Conservation (phyloP, 345 rosid species). For the Lagerstroemia speciosa region DNA sequence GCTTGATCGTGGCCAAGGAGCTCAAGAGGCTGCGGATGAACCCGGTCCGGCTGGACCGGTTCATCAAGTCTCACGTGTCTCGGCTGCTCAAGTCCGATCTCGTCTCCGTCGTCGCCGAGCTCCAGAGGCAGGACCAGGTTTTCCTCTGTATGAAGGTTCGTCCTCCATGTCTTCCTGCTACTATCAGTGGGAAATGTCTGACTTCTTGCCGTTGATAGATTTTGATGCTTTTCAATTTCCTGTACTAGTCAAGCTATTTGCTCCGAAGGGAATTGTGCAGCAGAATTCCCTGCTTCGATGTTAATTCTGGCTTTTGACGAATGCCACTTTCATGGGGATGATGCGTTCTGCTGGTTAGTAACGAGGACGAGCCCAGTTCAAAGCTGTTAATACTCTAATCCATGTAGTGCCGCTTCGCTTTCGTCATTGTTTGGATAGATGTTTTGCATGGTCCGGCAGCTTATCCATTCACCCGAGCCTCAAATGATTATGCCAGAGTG, state of each 20-base stretch:
- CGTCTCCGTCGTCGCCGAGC: slow-evolving; percentile 71
- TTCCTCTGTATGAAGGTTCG: slow-evolving; percentile 85
- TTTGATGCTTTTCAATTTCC: neutral
- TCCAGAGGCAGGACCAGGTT: slow-evolving; percentile 85
- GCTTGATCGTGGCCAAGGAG: slow-evolving; percentile 69
- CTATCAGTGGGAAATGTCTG: neutral
- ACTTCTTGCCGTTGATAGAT: neutral
- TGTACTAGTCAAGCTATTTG: neutral
- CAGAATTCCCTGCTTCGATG: neutral
- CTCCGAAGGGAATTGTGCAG: neutral
- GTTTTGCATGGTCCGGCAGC: neutral
- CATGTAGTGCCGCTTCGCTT: neutral
- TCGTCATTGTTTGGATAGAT: neutral
- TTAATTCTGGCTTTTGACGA: neutral
- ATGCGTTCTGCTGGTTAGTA: neutral
- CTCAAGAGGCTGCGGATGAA: slow-evolving; percentile 64
- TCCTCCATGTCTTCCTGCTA: slow-evolving; percentile 1
- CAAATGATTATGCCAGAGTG: neutral
- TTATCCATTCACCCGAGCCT: neutral
- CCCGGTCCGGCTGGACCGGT: slow-evolving; percentile 48
- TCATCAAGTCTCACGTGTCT: slow-evolving; percentile 56
- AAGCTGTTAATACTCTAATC: neutral
- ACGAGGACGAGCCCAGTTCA: neutral
- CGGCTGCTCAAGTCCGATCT: slow-evolving; percentile 89
- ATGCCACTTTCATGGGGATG: no score